Conservation (phyloP, 306 rosid species). For the Cucurbita maxima region DNA sequence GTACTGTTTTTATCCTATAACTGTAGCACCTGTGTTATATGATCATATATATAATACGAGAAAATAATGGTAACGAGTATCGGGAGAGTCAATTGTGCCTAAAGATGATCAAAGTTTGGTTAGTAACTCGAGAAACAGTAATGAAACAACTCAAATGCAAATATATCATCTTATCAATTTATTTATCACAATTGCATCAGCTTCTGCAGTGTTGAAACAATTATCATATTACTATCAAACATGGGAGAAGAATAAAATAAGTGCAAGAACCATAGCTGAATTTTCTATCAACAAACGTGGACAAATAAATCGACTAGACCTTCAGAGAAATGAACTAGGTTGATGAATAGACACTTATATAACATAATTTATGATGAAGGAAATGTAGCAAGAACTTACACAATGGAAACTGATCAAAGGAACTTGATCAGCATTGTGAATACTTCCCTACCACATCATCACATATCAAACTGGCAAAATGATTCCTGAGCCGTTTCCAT, state of each 20-base stretch:
- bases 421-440: not conserved
- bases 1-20: not conserved
- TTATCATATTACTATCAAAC: not conserved
- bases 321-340: not conserved
- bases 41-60: not conserved
- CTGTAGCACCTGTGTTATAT: not conserved
- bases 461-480: not conserved
- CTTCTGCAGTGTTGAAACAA: not conserved
- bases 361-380: not conserved
- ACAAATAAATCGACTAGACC: not conserved
- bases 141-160: not conserved
- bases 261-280: not conserved
- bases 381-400: constrained; percentile 6
- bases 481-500: not conserved
- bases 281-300: not conserved
- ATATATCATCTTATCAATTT: not conserved
- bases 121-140: not conserved
- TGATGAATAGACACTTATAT: not conserved
- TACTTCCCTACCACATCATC: not conserved
- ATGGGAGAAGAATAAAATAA: not conserved
- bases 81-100: not conserved
- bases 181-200: not conserved
- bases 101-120: not conserved
- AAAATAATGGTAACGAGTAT: not conserved
- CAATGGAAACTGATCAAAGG: constrained; percentile 1